Conservation (phyloP, 2,329 filamentous ascomycete genomes). For the Orbilia oligospora region DNA sequence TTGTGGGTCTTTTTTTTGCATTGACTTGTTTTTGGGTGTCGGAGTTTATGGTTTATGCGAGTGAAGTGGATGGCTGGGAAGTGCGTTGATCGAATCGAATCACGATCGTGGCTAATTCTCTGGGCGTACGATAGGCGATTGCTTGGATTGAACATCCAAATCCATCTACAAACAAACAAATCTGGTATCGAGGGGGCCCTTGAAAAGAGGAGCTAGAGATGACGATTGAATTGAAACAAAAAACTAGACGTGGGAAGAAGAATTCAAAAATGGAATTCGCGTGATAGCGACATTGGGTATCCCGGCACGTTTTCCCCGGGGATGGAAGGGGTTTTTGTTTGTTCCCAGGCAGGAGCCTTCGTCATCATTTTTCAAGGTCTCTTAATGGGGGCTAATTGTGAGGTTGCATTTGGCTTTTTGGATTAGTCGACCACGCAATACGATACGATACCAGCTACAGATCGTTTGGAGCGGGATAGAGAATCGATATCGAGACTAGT, state of each 20-base stretch:
- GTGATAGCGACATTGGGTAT: background rate
- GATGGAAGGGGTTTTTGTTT: background rate
- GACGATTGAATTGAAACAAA: background rate
- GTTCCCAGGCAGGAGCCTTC: background rate
- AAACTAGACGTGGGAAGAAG: background rate
- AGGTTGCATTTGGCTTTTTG: constrained; percentile 14
- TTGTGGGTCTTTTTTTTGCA: background rate
- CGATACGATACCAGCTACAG: background rate
- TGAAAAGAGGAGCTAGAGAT: too few relatives aligned
- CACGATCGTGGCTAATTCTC: constrained; percentile 33
- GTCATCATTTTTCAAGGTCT: background rate
- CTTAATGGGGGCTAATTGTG: constrained; percentile 12
- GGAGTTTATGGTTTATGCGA: constrained; percentile 15
- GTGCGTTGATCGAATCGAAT: background rate
- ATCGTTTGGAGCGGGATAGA: background rate
- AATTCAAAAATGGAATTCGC: background rate
- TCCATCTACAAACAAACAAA: background rate
- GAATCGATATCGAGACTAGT: constrained; percentile 6
- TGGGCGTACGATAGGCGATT: constrained; percentile 28
- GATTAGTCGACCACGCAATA: constrained; percentile 15
- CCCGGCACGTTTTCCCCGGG: constrained; percentile 1
- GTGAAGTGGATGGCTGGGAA: constrained; percentile 17
- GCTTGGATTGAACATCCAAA: constrained; percentile 16
- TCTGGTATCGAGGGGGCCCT: background rate
- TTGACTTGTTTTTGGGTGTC: background rate